Evolutionary conservation across 306 rosid species (phyloP), one percentile per base, ranked within the genome.

Genomic region (Prunus salicina): DNA sequence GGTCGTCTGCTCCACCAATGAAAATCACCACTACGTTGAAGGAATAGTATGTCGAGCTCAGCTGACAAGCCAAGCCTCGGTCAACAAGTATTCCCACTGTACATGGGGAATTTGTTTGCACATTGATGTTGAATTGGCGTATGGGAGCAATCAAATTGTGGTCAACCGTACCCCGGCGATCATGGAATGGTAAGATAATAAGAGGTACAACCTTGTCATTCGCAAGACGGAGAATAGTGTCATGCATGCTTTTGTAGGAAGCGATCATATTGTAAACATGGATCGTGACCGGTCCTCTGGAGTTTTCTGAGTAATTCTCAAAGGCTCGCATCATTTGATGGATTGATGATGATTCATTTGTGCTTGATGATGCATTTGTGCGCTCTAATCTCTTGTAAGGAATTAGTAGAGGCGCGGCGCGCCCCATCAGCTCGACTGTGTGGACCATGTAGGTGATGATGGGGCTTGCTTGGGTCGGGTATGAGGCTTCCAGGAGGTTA

Each of bases 71-170:
- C 45, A 60, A 80, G 14, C 93, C 91, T 7, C 85, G 87, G 68
- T 93, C 93, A 2, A 91, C 69, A 0, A 93, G 91, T 64, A 91
- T 78, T 0, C 96, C 96, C 38, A 93, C 91, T 0, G 96, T 86
- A 78, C 98, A 93, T 63, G 98, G 97, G 28, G 98, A 90, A 75
- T 85, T 87, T n/a, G 86, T 93, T 13, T 88, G 90, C n/a, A 89
- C 89, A 25, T 82, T 88, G 52, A 78, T 79, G 86, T 88, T 86
- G 24, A 89, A 78, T 13, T 84, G 86, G 52, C 85, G 84, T 81
- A 70, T 67, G 64, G 46, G 85, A 74, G 13, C 89, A 72, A 62
- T 82, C 83, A 10, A 22, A 80, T 76, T 28, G 79, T 90, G 28
- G 53, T 24, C 53, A 76, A 28, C 85, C 81, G 83, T 14, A 72